Evolutionary conservation across 2,329 filamentous ascomycete species (phyloP), one percentile per base, ranked within the genome.

Genomic region (Teratosphaeriaceae sp.): DNA sequence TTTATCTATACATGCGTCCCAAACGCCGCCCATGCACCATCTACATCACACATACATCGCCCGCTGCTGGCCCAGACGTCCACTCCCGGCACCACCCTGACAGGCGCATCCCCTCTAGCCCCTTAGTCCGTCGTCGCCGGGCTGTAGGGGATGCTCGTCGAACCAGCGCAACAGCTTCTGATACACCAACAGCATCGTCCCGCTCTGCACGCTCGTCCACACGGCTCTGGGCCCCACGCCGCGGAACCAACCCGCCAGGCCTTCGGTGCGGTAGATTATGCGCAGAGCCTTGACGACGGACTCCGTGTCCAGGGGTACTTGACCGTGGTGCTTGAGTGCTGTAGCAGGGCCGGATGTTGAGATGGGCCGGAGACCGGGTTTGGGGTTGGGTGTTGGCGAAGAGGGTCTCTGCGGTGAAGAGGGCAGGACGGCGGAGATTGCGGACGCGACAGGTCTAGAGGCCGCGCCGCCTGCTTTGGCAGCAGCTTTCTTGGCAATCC

Each of bases 121-220:
- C 18, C 31, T 34, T 15, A 34, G 15, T 18, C 31, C 31, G 4
- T 34, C 31, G 8, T 19, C 31, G 4, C 12, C 31, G 15, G 15
- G 9, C 9, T 18, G 6, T 12, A 18, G 5, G 3, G 31, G 15
- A 9, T 15, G 8, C 15, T n/a, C 31, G 20, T 34, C 84, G 52
- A 97, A 75, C 65, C 82, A 79, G 57, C 84, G 82, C 60, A 97
- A 68, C 43, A 97, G 72, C 47, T 82, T 84, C 69, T 97, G 90
- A 65, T 97, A 97, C 63, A 96, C 72, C 55, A 97, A 89, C 61
- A 97, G 73, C 90, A 97, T 97, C 52, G 88, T 94, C 31, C 89
- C 86, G 59, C 86, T 95, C 70, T 98, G 92, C 45, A 97, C 87
- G 59, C 90, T 95, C 18, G 92, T 98, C 92, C 92, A 98, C 12